phyloP scores from a whole-genome alignment of 2,329 filamentous ascomycete genomes.

The Lizonia empirigonia region DNA sequence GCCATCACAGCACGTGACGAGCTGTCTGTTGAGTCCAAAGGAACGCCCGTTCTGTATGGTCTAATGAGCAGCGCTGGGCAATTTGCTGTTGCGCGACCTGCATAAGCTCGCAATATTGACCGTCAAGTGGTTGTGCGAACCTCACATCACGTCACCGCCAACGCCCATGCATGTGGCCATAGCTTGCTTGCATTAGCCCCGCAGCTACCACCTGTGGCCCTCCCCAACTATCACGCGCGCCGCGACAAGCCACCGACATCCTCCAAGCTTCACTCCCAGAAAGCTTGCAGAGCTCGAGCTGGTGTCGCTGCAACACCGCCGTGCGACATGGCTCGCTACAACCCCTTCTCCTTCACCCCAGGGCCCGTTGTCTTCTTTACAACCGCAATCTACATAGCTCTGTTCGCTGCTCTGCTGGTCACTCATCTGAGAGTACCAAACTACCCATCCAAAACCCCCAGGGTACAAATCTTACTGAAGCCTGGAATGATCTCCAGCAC shows the following conservation, averaged over 20 bases:
- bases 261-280: neutral
- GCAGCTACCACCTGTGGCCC: neutral
- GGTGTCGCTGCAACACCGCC: constrained; percentile 11
- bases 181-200: constrained; percentile 8
- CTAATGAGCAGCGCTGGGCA: too few species aligned
- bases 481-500: constrained; percentile 81
- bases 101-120: too few species aligned
- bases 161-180: constrained; percentile 3
- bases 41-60: too few species aligned
- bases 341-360: constrained; percentile 74
- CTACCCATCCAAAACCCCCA: constrained; percentile 61
- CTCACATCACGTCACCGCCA: neutral
- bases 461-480: constrained; percentile 81
- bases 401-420: constrained; percentile 73
- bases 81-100: too few species aligned
- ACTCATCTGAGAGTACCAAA: constrained; percentile 77
- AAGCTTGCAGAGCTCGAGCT: constrained; percentile 14
- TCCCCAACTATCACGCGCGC: constrained; percentile 22
- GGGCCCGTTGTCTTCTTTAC: constrained; percentile 82
- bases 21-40: too few species aligned
- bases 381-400: constrained; percentile 74
- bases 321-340: constrained; percentile 44
- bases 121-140: too few species aligned
- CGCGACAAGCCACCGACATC: constrained; percentile 13
- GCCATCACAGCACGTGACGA: too few species aligned